These are phyloP conservation scores for Centrapalus pauciflorus DNA, from an alignment of 129 eudicot species.

Conservation along the genomic window DNA sequence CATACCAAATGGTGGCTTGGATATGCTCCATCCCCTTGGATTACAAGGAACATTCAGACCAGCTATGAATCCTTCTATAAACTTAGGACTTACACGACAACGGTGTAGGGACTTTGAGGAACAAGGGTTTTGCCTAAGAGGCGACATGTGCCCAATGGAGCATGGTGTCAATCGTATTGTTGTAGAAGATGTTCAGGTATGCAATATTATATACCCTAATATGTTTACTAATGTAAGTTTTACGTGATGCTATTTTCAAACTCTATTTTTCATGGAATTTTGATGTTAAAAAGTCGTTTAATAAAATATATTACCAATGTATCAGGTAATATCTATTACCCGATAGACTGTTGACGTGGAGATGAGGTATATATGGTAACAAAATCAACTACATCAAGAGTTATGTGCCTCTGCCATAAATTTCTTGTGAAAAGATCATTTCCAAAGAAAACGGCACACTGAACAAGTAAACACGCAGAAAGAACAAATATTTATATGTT, in stretches of 20 bases:
- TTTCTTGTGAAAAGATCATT: no score
- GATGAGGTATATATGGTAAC: neutral
- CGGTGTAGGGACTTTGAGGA: conserved; percentile 98
- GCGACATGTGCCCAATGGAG: conserved; percentile 99
- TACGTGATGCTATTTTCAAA: neutral
- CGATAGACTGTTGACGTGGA: conserved; percentile 6
- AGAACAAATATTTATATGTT: no score
- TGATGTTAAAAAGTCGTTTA: neutral
- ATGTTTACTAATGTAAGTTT: neutral
- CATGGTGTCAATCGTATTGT: conserved; percentile 47
- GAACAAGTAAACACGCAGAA: no score
- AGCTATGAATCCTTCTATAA: conserved; percentile 64
- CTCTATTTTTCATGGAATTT: conserved; percentile 1
- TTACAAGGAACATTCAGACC: conserved; percentile 67
- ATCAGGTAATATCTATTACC: neutral
- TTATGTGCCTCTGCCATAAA: neutral
- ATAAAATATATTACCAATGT: neutral
- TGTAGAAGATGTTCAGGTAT: conserved; percentile 34
- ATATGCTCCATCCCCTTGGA: conserved; percentile 64
- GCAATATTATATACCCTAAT: neutral
- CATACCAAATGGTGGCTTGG: conserved; percentile 72
- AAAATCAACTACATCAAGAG: neutral
- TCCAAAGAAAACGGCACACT: no score
- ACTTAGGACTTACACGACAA: conserved; percentile 66
- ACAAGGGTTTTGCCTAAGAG: conserved; percentile 95